Conservation (phyloP, 164 flowering plant genomes). For the Liriodendron chinense region DNA sequence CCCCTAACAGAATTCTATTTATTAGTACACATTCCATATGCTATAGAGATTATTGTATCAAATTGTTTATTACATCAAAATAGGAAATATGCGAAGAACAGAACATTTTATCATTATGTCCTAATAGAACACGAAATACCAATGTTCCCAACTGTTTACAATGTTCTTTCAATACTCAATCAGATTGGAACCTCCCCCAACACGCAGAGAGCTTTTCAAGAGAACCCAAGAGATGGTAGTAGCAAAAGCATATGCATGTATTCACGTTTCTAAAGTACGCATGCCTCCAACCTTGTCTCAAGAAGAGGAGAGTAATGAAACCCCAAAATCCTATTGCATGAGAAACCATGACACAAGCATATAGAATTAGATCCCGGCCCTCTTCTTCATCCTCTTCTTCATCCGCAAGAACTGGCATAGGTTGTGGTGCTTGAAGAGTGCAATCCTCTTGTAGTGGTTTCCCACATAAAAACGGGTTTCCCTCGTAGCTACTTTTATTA, state of each 20-base stretch:
- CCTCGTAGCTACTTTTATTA: not conserved
- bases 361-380: not conserved
- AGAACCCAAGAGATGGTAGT: not conserved
- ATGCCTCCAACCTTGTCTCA: not conserved
- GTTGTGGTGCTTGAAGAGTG: not conserved
- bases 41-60: too few relatives aligned
- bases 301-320: not conserved
- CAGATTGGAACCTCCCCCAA: too few relatives aligned
- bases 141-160: too few relatives aligned
- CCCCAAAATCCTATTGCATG: not conserved
- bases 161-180: too few relatives aligned
- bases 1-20: too few relatives aligned
- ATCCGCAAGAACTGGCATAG: not conserved
- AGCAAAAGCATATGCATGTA: not conserved
- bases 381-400: not conserved
- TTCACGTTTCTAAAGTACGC: not conserved
- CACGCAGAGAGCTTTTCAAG: not conserved
- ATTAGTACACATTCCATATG: too few relatives aligned
- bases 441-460: not conserved
- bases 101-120: too few relatives aligned
- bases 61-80: too few relatives aligned
- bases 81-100: too few relatives aligned
- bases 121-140: too few relatives aligned
- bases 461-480: not conserved
- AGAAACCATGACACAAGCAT: not conserved